Conservation (phyloP, 305 asterid genomes). For the Fraxinus ornus region DNA sequence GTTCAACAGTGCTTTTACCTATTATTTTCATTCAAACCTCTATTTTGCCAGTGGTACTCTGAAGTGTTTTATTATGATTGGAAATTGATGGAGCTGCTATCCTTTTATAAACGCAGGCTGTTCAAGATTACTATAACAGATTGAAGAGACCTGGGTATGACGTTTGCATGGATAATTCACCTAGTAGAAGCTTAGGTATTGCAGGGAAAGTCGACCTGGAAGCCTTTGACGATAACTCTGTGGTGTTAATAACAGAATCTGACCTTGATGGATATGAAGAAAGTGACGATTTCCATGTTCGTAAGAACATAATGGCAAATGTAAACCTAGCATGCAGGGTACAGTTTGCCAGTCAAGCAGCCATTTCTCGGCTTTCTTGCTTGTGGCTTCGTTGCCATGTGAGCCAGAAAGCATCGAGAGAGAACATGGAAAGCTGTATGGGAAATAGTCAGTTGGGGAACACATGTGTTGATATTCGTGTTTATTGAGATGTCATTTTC, state of each 20-base stretch:
- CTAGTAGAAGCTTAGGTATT: slow-evolving; percentile 16
- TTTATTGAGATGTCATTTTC: slow-evolving; percentile 37
- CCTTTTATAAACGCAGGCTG: slow-evolving; percentile 37
- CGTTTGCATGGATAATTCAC: slow-evolving; percentile 22
- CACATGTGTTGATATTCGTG: slow-evolving; percentile 61
- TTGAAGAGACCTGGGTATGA: slow-evolving; percentile 35
- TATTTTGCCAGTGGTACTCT: not conserved
- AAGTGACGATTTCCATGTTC: slow-evolving; percentile 28
- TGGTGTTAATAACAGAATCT: slow-evolving; percentile 71
- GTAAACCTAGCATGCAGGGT: slow-evolving; percentile 57
- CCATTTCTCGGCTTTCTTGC: slow-evolving; percentile 66
- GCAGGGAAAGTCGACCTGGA: slow-evolving; percentile 32
- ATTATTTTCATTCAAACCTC: not conserved
- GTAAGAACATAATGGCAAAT: slow-evolving; percentile 34
- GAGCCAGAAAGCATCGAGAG: slow-evolving; percentile 45
- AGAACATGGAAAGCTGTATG: slow-evolving; percentile 44
- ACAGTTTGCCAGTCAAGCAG: slow-evolving; percentile 72
- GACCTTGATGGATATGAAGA: slow-evolving; percentile 92
- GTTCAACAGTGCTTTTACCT: not conserved
- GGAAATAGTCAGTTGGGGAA: slow-evolving; percentile 31
- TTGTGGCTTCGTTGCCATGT: slow-evolving; percentile 66
- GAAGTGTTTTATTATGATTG: not conserved
- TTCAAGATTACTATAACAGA: slow-evolving; percentile 37
- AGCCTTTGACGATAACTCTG: slow-evolving; percentile 64
- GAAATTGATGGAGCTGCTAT: not conserved